phyloP scores from a whole-genome alignment of 2,329 filamentous ascomycete species.

The Fusarium liriodendri region DNA sequence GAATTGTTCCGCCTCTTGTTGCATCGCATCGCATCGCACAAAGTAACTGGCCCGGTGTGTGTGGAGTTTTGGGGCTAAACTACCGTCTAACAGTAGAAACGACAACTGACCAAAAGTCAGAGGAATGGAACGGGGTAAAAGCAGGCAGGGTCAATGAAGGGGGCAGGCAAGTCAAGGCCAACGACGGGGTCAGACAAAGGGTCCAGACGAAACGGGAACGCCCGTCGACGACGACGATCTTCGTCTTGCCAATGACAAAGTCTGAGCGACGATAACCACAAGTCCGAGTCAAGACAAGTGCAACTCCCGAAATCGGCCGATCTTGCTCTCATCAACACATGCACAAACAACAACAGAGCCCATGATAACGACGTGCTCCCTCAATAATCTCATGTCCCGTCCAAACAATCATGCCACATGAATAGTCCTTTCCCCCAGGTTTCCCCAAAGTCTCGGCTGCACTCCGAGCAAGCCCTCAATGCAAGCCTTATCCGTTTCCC shows the following conservation, averaged over 20 bases:
- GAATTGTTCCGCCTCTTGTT: constrained; percentile 12
- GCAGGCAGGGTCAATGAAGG: neutral
- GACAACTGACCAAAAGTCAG: constrained; percentile 5
- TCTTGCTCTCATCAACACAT: neutral
- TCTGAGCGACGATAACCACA: neutral
- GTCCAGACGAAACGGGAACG: neutral
- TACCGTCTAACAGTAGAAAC: too few species aligned
- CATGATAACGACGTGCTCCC: neutral
- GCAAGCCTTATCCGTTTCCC: constrained; percentile 26
- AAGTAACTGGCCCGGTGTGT: constrained; percentile 15
- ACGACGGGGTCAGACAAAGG: neutral
- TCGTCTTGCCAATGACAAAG: neutral
- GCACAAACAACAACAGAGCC: neutral
- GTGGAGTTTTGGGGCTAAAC: constrained; percentile 22
- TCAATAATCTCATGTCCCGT: neutral
- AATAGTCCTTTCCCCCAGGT: constrained; percentile 8
- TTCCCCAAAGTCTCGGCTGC: constrained; percentile 19
- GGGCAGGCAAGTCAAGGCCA: neutral
- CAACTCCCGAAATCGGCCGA: constrained; percentile 22
- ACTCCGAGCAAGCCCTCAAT: constrained; percentile 10
- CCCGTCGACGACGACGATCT: neutral
- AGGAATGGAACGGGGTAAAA: neutral
- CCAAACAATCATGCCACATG: neutral
- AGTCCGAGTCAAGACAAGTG: neutral
- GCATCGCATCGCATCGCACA: constrained; percentile 16